phyloP scores from a whole-genome alignment of 495 filamentous ascomycete genomes.

The Penicillium paradoxum region DNA sequence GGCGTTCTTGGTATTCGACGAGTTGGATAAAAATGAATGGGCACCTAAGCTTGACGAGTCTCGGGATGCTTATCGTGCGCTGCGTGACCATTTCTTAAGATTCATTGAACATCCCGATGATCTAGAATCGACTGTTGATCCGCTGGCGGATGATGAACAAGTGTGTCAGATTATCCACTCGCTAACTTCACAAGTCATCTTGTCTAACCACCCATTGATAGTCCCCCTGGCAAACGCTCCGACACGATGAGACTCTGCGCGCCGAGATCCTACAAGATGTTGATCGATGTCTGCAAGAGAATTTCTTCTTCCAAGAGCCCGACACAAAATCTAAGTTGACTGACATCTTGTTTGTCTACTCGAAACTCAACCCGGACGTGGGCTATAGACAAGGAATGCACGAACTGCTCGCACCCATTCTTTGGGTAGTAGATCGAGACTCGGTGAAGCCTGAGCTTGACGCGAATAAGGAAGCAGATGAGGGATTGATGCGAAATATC shows the following conservation, averaged over 20 bases:
- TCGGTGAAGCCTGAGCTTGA: constrained; percentile 49
- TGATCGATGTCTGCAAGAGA: constrained; percentile 86
- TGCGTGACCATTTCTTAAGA: constrained; percentile 69
- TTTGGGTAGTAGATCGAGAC: constrained; percentile 84
- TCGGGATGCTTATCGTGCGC: constrained; percentile 64
- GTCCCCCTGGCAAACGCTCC: constrained; percentile 86
- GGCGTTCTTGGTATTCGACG: constrained; percentile 78
- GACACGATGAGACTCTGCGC: constrained; percentile 76
- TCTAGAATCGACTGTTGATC: constrained; percentile 69
- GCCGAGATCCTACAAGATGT: constrained; percentile 96
- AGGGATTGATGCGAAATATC: constrained; percentile 54
- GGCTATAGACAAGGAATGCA: constrained; percentile 98
- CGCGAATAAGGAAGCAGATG: constrained; percentile 20
- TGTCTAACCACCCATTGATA: constrained; percentile 20
- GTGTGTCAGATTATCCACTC: constrained; percentile 42
- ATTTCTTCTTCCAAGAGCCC: constrained; percentile 79
- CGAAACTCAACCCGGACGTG: constrained; percentile 82
- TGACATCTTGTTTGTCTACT: constrained; percentile 89
- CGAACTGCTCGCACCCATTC: constrained; percentile 83
- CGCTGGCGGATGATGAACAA: constrained; percentile 78
- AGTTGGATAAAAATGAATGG: constrained; percentile 65
- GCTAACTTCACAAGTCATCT: too few relatives aligned
- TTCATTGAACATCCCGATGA: constrained; percentile 79
- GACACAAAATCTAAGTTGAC: constrained; percentile 75
- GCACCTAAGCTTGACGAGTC: constrained; percentile 58